Conservation (phyloP, 106 monocot genomes). For the Platanthera zijinensis region DNA sequence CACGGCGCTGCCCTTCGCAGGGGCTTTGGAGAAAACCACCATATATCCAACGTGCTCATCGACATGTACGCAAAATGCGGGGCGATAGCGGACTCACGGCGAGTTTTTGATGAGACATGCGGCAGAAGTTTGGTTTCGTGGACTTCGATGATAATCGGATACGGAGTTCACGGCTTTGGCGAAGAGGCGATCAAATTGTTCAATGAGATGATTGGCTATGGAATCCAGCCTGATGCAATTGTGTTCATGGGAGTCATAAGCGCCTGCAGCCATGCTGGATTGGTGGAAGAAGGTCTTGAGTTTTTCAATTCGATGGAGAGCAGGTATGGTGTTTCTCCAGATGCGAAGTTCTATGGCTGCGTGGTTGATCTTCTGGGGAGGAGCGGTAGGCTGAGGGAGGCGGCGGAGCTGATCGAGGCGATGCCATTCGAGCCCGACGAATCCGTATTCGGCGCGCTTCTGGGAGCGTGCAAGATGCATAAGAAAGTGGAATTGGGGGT, state of each 20-base stretch:
- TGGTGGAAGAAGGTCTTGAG: constrained; percentile 58
- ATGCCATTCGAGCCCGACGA: constrained; percentile 70
- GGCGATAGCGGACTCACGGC: constrained; percentile 23
- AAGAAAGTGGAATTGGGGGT: constrained; percentile 35
- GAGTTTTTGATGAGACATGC: constrained; percentile 42
- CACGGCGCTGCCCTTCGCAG: constrained; percentile 36
- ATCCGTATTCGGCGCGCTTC: constrained; percentile 68
- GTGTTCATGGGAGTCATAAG: constrained; percentile 50
- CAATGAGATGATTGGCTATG: constrained; percentile 33
- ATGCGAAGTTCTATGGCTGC: constrained; percentile 62
- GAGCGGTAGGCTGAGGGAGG: constrained; percentile 56
- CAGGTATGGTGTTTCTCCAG: constrained; percentile 25
- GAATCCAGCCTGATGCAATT: constrained; percentile 36
- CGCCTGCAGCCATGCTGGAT: constrained; percentile 77
- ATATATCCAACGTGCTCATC: constrained; percentile 49
- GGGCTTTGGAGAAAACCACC: constrained; percentile 32
- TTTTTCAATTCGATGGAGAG: constrained; percentile 42
- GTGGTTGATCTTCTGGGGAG: constrained; percentile 67
- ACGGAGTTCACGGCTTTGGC: constrained; percentile 49
- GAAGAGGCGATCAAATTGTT: constrained; percentile 55
- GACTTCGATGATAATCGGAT: constrained; percentile 66
- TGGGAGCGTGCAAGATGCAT: constrained; percentile 66
- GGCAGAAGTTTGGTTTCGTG: constrained; percentile 52
- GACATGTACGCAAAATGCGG: constrained; percentile 89
- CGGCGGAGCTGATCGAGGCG: constrained; percentile 30